Conservation (phyloP, 2,329 filamentous ascomycete species). For the Acarospora socialis region DNA sequence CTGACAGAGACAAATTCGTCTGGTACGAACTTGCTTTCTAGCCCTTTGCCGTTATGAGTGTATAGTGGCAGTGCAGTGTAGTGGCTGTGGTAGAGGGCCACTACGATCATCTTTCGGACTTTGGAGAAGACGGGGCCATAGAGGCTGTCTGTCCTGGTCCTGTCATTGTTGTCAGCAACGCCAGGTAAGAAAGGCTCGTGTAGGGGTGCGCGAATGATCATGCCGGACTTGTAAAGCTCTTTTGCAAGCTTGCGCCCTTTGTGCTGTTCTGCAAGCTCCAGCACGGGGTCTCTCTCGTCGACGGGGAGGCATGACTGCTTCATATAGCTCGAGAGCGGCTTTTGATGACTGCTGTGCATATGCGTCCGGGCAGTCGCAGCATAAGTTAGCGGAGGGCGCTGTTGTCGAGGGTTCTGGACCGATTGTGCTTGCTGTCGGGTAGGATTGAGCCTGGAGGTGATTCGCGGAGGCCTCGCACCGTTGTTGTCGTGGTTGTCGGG, state of each 20-base stretch:
- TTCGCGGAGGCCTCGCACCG: too few species aligned
- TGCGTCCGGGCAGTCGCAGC: too few species aligned
- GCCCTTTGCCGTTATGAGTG: conserved; percentile 7
- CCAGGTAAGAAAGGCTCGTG: conserved; percentile 4
- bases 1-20: conserved; percentile 9
- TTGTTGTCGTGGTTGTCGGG: too few species aligned
- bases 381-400: too few species aligned
- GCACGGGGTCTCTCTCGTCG: not conserved
- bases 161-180: not conserved
- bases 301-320: conserved; percentile 1
- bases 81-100: conserved; percentile 4
- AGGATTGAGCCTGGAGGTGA: too few species aligned
- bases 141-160: conserved; percentile 2
- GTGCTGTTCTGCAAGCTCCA: not conserved
- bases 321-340: not conserved
- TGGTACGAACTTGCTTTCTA: conserved; percentile 1
- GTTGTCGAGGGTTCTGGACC: too few species aligned
- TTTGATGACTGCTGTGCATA: too few species aligned
- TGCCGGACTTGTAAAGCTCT: conserved; percentile 2
- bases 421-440: too few species aligned
- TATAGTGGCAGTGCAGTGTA: conserved; percentile 7
- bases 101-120: conserved; percentile 6
- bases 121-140: conserved; percentile 7
- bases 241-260: not conserved
- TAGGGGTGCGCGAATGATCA: conserved; percentile 6